Percentiles rank a stretch among this genome's conserved stretches.
phyloP scores from a whole-genome alignment of 345 rosid species.

The Microthlaspi erraticum region DNA sequence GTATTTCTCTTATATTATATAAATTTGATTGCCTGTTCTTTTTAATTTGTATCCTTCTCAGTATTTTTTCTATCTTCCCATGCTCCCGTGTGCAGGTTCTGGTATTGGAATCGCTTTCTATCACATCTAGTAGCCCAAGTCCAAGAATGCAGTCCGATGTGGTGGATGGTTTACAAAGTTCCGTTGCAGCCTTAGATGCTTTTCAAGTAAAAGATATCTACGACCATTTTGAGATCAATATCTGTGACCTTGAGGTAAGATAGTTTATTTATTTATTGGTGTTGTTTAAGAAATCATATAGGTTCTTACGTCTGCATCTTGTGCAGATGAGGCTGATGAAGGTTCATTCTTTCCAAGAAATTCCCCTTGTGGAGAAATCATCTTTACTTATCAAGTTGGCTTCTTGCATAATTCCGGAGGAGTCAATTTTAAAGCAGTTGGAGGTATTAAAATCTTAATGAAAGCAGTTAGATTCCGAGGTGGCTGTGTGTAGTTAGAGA shows the following conservation, averaged over 20 bases:
- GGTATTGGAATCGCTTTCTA: constrained; percentile 51
- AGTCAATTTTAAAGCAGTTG: constrained; percentile 64
- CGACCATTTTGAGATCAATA: constrained; percentile 59
- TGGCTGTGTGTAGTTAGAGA: constrained; percentile 31
- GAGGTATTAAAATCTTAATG: constrained; percentile 64
- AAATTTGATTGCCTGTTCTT: constrained; percentile 2
- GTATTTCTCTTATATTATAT: constrained; percentile 51
- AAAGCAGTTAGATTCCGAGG: constrained; percentile 14
- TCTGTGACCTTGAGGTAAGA: constrained; percentile 67
- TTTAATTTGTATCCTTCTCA: constrained; percentile 7
- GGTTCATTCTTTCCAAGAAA: constrained; percentile 47
- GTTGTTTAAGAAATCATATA: constrained; percentile 25
- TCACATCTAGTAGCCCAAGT: constrained; percentile 51
- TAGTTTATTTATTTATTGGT: constrained; percentile 18
- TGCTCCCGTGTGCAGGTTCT: constrained; percentile 56
- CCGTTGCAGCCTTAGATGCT: constrained; percentile 42
- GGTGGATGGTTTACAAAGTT: constrained; percentile 44
- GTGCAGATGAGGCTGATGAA: constrained; percentile 63
- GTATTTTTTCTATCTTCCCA: constrained; percentile 22
- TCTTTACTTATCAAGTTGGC: constrained; percentile 53
- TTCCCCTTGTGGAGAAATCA: constrained; percentile 64
- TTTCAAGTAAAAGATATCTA: constrained; percentile 59
- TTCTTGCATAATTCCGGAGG: constrained; percentile 67
- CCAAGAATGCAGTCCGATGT: constrained; percentile 45
- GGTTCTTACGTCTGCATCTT: constrained; percentile 34